phyloP scores from a whole-genome alignment of 768 basidiomycete genomes.

The Leccinellum albellum region DNA sequence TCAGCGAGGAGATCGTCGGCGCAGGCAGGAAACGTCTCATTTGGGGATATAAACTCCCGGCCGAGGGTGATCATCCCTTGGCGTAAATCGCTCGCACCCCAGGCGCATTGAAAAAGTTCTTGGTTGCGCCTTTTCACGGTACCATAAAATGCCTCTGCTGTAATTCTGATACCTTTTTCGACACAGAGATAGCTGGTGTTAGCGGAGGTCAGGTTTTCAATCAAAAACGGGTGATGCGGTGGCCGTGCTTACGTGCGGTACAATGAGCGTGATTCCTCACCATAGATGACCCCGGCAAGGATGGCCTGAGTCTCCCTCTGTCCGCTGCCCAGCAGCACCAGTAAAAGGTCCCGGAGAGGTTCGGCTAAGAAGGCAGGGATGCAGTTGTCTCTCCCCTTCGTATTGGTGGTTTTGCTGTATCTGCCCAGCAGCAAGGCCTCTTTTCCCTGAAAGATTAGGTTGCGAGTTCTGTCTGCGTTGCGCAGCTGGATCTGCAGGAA shows the following conservation, averaged over 20 bases:
- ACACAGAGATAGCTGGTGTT: neutral
- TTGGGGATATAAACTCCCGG: conserved; percentile 1
- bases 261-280: neutral
- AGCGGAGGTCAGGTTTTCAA: neutral
- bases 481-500: conserved; percentile 5
- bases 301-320: conserved; percentile 5
- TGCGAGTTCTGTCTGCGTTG: neutral
- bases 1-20: conserved; percentile 6
- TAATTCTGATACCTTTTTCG: neutral
- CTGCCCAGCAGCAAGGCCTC: neutral
- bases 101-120: neutral
- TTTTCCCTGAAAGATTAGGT: conserved; percentile 1
- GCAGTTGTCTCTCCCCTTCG: neutral
- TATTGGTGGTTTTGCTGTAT: conserved; percentile 6
- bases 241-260: neutral
- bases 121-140: neutral
- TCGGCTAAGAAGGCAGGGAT: neutral
- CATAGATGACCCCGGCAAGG: neutral
- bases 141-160: neutral
- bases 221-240: too few species aligned
- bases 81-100: conserved; percentile 3
- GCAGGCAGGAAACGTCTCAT: conserved; percentile 4
- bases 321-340: neutral
- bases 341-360: neutral
- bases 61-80: conserved; percentile 8